A percentile compares a stretch with the other conserved stretches of the same genome.
Conservation (phyloP, 805 yeast genomes). For the Debaryomyces hansenii region DNA sequence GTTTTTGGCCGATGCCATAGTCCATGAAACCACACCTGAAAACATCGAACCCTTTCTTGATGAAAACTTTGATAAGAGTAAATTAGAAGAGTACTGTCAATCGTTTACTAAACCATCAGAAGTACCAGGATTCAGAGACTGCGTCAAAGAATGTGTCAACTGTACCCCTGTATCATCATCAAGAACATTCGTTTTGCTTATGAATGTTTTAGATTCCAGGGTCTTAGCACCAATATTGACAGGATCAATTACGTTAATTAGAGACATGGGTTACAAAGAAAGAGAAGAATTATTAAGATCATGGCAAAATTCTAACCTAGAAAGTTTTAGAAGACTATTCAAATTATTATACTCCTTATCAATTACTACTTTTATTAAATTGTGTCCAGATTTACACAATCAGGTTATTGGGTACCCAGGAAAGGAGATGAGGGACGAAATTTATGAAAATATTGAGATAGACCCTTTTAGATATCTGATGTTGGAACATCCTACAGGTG, state of each 20-base stretch:
- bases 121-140: constrained; percentile 24
- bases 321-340: constrained; percentile 34
- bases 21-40: constrained; percentile 32
- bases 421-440: constrained; percentile 25
- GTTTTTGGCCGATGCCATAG: constrained; percentile 33
- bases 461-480: constrained; percentile 29
- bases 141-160: constrained; percentile 12
- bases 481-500: constrained; percentile 28
- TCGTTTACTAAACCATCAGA: constrained; percentile 28
- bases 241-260: constrained; percentile 30
- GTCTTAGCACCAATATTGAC: constrained; percentile 32
- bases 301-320: constrained; percentile 45
- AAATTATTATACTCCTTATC: constrained; percentile 26
- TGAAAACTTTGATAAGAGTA: constrained; percentile 24
- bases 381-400: constrained; percentile 33
- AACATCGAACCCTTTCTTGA: constrained; percentile 23
- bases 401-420: constrained; percentile 41
- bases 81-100: constrained; percentile 28
- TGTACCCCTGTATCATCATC: constrained; percentile 15
- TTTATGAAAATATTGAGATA: constrained; percentile 24
- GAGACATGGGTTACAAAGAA: constrained; percentile 37
- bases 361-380: constrained; percentile 21
- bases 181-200: constrained; percentile 22
- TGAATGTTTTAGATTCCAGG: constrained; percentile 28
- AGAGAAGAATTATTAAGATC: constrained; percentile 28